These are phyloP conservation scores for Apophysomyces variabilis DNA, from an alignment of 371 early-diverging fungal species.

Conservation along the genomic window DNA sequence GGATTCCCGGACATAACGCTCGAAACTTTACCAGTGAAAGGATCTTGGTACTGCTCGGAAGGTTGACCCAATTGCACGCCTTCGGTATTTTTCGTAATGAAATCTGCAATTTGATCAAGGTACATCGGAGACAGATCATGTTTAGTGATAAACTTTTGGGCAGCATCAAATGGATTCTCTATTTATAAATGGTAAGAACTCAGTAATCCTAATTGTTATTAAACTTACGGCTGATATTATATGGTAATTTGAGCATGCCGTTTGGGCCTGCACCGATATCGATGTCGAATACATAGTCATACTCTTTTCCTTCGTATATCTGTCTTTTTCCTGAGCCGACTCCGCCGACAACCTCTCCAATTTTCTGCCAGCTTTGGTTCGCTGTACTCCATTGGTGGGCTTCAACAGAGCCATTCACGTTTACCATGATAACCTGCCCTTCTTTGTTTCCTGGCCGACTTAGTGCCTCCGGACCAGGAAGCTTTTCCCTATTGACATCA, in stretches of 20 bases:
- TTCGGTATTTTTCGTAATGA: constrained; percentile 88
- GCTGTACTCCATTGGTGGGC: constrained; percentile 85
- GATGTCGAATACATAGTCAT: constrained; percentile 98
- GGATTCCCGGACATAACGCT: neutral
- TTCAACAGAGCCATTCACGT: constrained; percentile 66
- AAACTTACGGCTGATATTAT: constrained; percentile 74
- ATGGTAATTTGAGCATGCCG: constrained; percentile 89
- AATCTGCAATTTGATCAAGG: constrained; percentile 92
- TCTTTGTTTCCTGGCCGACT: constrained; percentile 77
- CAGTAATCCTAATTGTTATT: neutral
- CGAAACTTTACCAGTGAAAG: constrained; percentile 57
- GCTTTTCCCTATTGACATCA: constrained; percentile 81
- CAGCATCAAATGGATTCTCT: constrained; percentile 95
- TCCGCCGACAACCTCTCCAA: constrained; percentile 96
- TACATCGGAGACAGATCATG: constrained; percentile 82
- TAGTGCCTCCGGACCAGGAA: constrained; percentile 82
- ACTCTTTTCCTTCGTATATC: constrained; percentile 85
- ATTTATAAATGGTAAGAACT: neutral
- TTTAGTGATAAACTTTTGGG: constrained; percentile 85
- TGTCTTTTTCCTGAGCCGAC: constrained; percentile 78
- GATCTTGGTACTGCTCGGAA: constrained; percentile 63
- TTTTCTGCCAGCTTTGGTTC: constrained; percentile 80
- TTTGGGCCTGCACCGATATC: constrained; percentile 84
- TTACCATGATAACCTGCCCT: constrained; percentile 90
- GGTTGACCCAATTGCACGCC: constrained; percentile 57